Percentiles rank a stretch among this genome's conserved stretches.
Evolutionary conservation across 352 stramenopile genomes (phyloP).

Genomic region (Phytophthora ramorum): DNA sequence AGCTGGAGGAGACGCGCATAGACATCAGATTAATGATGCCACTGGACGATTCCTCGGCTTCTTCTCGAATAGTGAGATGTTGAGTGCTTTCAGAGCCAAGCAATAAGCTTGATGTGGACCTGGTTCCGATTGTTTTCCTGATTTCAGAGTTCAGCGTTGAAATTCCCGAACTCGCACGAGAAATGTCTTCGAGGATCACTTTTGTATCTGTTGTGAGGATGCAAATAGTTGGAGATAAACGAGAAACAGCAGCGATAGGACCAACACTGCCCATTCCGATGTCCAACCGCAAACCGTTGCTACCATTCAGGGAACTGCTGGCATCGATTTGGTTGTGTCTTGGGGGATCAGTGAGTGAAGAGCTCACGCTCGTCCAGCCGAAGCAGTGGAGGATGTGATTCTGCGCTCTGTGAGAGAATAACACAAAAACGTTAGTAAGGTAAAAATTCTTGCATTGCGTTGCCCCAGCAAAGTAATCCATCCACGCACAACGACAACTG

Average conservation of each 20-base stretch:
- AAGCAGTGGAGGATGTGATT: conserved; percentile 35
- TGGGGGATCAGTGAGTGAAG: conserved; percentile 14
- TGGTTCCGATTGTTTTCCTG: conserved; percentile 2
- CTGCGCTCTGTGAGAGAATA: conserved; percentile 20
- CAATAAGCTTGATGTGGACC: conserved; percentile 6
- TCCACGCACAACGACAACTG: conserved; percentile 46
- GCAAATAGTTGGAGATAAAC: conserved; percentile 33
- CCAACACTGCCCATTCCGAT: conserved; percentile 12
- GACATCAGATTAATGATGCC: conserved; percentile 50
- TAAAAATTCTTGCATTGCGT: not conserved
- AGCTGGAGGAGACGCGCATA: conserved; percentile 40
- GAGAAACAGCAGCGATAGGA: conserved; percentile 31
- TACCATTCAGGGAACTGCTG: conserved; percentile 8
- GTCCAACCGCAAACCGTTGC: conserved; percentile 18
- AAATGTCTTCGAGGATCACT: conserved; percentile 34
- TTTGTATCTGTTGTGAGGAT: conserved; percentile 34
- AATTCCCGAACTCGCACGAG: not conserved
- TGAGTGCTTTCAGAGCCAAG: conserved; percentile 3
- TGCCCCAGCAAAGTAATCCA: not conserved
- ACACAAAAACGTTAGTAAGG: conserved; percentile 5
- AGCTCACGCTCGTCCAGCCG: conserved; percentile 31
- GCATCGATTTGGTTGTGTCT: conserved; percentile 29
- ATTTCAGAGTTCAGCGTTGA: conserved; percentile 9
- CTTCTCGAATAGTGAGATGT: conserved; percentile 4
- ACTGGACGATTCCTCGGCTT: conserved; percentile 2